Base-by-base conservation (phyloP, 805 yeast species). In the Starmerella floris region DNA sequence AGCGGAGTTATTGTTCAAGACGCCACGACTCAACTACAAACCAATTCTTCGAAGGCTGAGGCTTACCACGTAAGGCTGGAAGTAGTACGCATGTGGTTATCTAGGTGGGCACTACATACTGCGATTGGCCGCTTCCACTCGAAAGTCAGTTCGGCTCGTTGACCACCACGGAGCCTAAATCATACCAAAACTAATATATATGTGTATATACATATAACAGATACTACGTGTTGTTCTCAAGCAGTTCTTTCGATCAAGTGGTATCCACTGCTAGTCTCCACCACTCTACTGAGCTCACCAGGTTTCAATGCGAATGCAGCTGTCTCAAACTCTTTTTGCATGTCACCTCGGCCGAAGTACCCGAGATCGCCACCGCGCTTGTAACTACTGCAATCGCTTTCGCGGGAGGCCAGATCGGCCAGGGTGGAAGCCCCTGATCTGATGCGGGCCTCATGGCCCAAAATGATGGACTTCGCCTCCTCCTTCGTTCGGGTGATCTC, bases 251-350 rank as follows among this genome's bases (percentile, higher is more conserved):
- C 80, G 55, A 91, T 77, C 49, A 91, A 60, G 56, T 91, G 98
- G 39, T 84, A 77, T 20, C 98, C 98, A 52, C 93, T 79, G 55
- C 79, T 93, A 16, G 87, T 75, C 62, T 85, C 96, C 15, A 91
- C 81, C 23, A 85, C 73, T 35, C 74, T 81, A 56, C 91, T 79
- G 35, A 81, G 60, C 57, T 87, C 91, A 19, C 95, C 95, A 19
- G 84, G 77, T 50, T 82, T 74, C 51, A 91, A 66, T 4, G 64
- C 77, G 59, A 81, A 88, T 1, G 95, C 78, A 2, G 91, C 94
- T 46, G 77, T 77, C 62, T 91, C 98, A 57, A 91, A 91, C 45
- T 79, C 65, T 28, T 95, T 95, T 62, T 91, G 97, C 98, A 91
- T 91, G 54, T 79, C 85, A 31, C 95, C 95, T 47, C 70, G 76